Evolutionary conservation across 116 monocot genomes (phyloP), one percentile per base, ranked within the genome.

Genomic region (Phalaenopsis hybrid): DNA sequence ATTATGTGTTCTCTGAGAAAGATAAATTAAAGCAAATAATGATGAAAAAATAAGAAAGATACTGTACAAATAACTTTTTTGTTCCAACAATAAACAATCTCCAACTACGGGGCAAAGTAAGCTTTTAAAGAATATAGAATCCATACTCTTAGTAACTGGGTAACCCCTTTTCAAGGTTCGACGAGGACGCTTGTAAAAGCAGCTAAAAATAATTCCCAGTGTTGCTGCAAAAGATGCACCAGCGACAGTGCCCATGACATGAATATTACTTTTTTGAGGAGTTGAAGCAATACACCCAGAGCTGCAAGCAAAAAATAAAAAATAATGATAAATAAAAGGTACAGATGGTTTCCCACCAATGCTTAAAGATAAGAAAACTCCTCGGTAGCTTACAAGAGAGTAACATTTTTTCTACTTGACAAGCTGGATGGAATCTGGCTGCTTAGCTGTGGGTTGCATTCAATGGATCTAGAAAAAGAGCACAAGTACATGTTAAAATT

Each of bases 201-300:
- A 91, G 41, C 79, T 83, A 57, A 91, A 91, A 58, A 88, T 52
- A 2, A 86, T 59, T 76, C 88, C 91, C 69, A 91, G 50, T 55
- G 83, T 59, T 7, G 81, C 37, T 48, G 87, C 88, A 58, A 83
- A 77, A 83, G 88, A 91, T 81, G 84, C 91, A 82, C 84, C 88
- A 70, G 86, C 88, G 70, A 87, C 81, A 46, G 81, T 80, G 17
- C 86, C 76, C 51, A 91, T 59, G 41, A 86, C 44, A 77, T 43
- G 74, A 45, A 46, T 51, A 72, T 76, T 81, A 72, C 18, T 75
- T 33, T 75, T 75, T 75, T n/a, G 45, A 33, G 75, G 75, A 46
- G 20, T 16, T 75, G 75, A 46, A 80, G 46, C 48, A 57, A 5
- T 77, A 80, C 87, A 90, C 2, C 75, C 80, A 74, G 58, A 80